Evolutionary conservation across 495 filamentous ascomycete genomes (phyloP).

Genomic region (Aspergillus heteromorphus): DNA sequence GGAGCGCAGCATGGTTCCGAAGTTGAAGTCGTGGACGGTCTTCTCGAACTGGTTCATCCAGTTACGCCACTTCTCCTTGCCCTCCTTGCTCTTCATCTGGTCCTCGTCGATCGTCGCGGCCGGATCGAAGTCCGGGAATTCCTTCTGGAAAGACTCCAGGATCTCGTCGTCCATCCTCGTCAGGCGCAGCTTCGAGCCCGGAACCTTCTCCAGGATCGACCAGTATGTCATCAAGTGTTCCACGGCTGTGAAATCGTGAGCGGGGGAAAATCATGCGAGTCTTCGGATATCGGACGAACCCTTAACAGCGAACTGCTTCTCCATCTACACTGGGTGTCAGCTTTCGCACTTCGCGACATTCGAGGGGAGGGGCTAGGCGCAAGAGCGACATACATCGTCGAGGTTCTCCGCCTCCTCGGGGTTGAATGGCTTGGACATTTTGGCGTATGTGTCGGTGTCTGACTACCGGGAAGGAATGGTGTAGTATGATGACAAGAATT

Average conservation of each 20-base stretch:
- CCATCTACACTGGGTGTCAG: slow-evolving; percentile 60
- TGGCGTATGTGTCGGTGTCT: slow-evolving; percentile 12
- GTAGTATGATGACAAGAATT: neutral
- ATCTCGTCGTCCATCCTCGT: slow-evolving; percentile 96
- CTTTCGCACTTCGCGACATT: neutral
- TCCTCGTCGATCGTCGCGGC: slow-evolving; percentile 77
- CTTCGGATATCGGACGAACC: slow-evolving; percentile 43
- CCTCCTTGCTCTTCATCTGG: slow-evolving; percentile 93
- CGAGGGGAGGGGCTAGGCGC: too few species aligned
- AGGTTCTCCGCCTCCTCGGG: slow-evolving; percentile 70
- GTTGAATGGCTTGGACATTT: slow-evolving; percentile 52
- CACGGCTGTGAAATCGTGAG: slow-evolving; percentile 54
- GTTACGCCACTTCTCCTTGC: slow-evolving; percentile 93
- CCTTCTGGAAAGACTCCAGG: slow-evolving; percentile 72
- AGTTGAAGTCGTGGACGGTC: slow-evolving; percentile 92
- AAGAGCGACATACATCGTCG: slow-evolving; percentile 56
- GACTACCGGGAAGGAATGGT: neutral
- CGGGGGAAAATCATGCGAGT: neutral
- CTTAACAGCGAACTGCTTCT: slow-evolving; percentile 99
- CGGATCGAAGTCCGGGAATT: slow-evolving; percentile 91
- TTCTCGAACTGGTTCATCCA: slow-evolving; percentile 94
- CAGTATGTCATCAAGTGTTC: slow-evolving; percentile 97
- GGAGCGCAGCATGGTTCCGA: slow-evolving; percentile 82
- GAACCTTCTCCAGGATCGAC: slow-evolving; percentile 85
- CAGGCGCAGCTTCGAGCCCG: slow-evolving; percentile 76